A percentile compares a stretch with the other conserved stretches of the same genome.
Conservation (phyloP, 2,329 filamentous ascomycete genomes). For the Ilyonectria sp. region DNA sequence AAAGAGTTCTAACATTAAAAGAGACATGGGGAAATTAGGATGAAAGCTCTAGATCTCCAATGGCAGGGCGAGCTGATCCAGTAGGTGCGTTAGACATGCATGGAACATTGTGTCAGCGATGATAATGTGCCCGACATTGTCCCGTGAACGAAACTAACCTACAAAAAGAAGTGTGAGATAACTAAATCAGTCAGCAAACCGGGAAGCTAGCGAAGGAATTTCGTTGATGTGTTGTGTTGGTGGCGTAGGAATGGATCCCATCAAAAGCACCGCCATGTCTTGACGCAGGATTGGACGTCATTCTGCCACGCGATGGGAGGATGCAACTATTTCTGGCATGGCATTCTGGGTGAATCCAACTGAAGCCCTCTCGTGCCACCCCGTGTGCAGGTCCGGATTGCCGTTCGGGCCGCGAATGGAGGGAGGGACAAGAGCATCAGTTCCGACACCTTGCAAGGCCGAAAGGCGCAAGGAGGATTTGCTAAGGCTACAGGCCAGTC, state of each 20-base stretch:
- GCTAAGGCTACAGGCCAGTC: neutral
- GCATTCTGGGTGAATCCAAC: neutral
- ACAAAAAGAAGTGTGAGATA: neutral
- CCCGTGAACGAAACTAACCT: neutral
- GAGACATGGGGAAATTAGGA: neutral
- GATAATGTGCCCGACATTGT: neutral
- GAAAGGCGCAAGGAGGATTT: neutral
- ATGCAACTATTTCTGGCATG: conserved; percentile 12
- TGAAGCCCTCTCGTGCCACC: conserved; percentile 5
- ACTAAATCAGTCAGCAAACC: neutral
- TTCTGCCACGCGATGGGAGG: conserved; percentile 3
- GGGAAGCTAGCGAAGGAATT: neutral
- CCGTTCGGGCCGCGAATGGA: neutral
- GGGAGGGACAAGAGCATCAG: neutral
- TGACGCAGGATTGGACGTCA: conserved; percentile 11
- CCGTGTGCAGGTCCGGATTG: conserved; percentile 10
- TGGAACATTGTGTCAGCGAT: neutral
- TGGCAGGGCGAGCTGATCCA: neutral
- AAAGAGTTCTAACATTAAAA: too few species aligned
- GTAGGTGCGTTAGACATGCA: neutral
- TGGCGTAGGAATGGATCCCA: neutral
- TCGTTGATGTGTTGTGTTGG: neutral
- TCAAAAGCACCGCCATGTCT: conserved; percentile 3
- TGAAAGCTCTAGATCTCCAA: neutral
- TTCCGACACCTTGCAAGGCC: neutral